These are phyloP conservation scores for Phytophthora pseudosyringae DNA, from an alignment of 352 stramenopile species.

Conservation along the genomic window DNA sequence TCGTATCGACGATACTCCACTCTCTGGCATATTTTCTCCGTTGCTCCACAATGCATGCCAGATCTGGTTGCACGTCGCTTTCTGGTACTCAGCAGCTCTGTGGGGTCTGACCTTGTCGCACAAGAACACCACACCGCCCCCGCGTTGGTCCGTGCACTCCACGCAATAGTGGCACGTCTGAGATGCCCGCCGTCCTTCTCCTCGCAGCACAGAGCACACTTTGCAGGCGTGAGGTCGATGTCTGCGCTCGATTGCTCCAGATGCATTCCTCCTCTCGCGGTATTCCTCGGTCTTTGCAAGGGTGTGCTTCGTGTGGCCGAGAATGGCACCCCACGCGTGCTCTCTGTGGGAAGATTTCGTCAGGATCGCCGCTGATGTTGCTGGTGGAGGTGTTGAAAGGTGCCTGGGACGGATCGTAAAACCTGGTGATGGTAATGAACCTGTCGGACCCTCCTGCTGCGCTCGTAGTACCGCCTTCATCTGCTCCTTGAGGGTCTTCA, in stretches of 20 bases:
- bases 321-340: slow-evolving; percentile 12
- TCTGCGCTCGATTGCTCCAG: slow-evolving; percentile 18
- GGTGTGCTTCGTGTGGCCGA: slow-evolving; percentile 10
- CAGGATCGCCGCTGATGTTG: too few species aligned
- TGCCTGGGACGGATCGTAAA: slow-evolving; percentile 8
- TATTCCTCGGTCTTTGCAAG: slow-evolving; percentile 32
- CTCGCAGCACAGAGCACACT: slow-evolving; percentile 35
- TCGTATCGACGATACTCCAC: slow-evolving; percentile 20
- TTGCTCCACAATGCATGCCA: slow-evolving; percentile 38
- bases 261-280: slow-evolving; percentile 21
- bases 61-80: slow-evolving; percentile 39
- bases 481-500: slow-evolving; percentile 30
- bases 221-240: slow-evolving; percentile 34
- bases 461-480: slow-evolving; percentile 23
- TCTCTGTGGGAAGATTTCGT: neutral
- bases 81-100: slow-evolving; percentile 19
- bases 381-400: neutral
- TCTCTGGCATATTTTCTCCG: slow-evolving; percentile 20
- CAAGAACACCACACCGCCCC: slow-evolving; percentile 31
- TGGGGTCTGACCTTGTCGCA: slow-evolving; percentile 31
- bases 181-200: slow-evolving; percentile 20
- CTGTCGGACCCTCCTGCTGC: neutral
- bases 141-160: slow-evolving; percentile 29
- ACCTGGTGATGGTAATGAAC: neutral
- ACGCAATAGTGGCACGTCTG: slow-evolving; percentile 33